Evolutionary conservation across 495 filamentous ascomycete species (phyloP).

Genomic region (Aspergillus affinis): DNA sequence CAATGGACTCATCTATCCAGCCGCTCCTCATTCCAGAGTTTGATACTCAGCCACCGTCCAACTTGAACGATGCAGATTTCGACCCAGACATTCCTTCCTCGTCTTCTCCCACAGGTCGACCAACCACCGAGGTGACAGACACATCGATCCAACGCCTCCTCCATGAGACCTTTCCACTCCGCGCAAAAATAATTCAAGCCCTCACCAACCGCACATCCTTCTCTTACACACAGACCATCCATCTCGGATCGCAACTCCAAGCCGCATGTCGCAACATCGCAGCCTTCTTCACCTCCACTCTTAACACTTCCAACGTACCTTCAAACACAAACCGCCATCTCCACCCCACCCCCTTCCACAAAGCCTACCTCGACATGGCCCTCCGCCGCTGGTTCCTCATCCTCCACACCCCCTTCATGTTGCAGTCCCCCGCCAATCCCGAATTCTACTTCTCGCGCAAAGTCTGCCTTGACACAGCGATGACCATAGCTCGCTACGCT

Average conservation of each 20-base stretch:
- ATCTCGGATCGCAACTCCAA: constrained; percentile 11
- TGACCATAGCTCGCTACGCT: constrained; percentile 24
- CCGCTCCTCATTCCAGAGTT: constrained; percentile 47
- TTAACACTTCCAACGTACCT: background rate
- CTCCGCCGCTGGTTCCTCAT: constrained; percentile 46
- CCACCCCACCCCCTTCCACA: constrained; percentile 13
- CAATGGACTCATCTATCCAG: constrained; percentile 43
- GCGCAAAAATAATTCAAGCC: constrained; percentile 37
- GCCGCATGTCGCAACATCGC: constrained; percentile 19
- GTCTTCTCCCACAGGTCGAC: constrained; percentile 8
- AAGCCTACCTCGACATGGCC: constrained; percentile 36
- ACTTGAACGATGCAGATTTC: constrained; percentile 50
- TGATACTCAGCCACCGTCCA: constrained; percentile 45
- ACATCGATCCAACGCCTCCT: constrained; percentile 48
- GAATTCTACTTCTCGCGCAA: constrained; percentile 50
- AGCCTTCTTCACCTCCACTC: constrained; percentile 10
- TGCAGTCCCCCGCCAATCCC: constrained; percentile 39
- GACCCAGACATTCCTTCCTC: constrained; percentile 27
- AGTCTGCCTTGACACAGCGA: constrained; percentile 38
- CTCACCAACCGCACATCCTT: constrained; percentile 35
- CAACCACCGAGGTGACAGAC: constrained; percentile 26
- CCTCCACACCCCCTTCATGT: constrained; percentile 46
- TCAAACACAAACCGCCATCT: constrained; percentile 13
- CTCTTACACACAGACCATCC: constrained; percentile 39
- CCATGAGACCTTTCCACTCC: constrained; percentile 35